Evolutionary conservation across 768 basidiomycete species (phyloP).

Genomic region (Suillus decipiens): DNA sequence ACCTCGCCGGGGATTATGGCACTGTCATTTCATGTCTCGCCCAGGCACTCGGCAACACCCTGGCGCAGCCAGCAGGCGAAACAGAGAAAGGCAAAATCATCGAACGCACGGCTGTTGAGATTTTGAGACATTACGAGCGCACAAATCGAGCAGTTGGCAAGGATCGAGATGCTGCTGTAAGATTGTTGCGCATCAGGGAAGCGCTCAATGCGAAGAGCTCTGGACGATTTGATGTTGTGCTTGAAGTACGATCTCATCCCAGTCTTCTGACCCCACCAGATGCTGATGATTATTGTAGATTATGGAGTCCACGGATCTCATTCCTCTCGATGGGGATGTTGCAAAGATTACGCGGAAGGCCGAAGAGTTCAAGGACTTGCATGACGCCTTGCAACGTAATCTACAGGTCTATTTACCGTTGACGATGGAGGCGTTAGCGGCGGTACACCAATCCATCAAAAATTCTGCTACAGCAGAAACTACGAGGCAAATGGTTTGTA

Average conservation of each 20-base stretch:
- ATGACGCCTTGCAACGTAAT: conserved; percentile 88
- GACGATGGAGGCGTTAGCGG: conserved; percentile 90
- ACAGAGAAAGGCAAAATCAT: conserved; percentile 63
- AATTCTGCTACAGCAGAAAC: conserved; percentile 69
- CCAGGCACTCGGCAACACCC: conserved; percentile 80
- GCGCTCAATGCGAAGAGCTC: conserved; percentile 75
- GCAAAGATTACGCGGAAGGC: conserved; percentile 82
- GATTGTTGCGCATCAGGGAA: conserved; percentile 77
- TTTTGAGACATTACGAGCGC: conserved; percentile 78
- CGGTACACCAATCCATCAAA: conserved; percentile 78
- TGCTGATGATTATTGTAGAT: conserved; percentile 46
- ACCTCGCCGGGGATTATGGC: conserved; percentile 87
- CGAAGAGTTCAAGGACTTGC: conserved; percentile 85
- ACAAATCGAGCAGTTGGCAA: conserved; percentile 72
- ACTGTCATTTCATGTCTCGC: conserved; percentile 89
- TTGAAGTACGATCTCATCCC: conserved; percentile 64
- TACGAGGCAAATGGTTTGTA: conserved; percentile 72
- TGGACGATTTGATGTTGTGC: conserved; percentile 71
- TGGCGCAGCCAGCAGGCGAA: conserved; percentile 58
- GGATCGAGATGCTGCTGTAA: conserved; percentile 72
- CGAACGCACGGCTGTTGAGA: conserved; percentile 76
- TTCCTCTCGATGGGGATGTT: conserved; percentile 86
- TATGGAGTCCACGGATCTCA: conserved; percentile 83
- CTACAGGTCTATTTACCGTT: conserved; percentile 84
- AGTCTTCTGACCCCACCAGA: conserved; percentile 3